Evolutionary conservation across 1,284 basidiomycete species (phyloP).

Genomic region (Rhodotorula sp.): DNA sequence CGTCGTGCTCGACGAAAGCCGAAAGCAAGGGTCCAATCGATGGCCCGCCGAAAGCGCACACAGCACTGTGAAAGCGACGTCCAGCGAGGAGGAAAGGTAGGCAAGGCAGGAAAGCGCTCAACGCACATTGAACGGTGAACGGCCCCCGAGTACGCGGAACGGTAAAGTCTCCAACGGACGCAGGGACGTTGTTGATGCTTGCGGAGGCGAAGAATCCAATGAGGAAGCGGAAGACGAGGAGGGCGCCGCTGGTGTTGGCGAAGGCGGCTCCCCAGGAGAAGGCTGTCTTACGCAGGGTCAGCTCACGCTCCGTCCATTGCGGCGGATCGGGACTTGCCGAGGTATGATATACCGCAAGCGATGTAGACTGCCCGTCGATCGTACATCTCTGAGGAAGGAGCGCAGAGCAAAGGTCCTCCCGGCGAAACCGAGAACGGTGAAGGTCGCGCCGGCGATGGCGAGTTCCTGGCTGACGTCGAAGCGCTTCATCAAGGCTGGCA

Average conservation of each 20-base stretch:
- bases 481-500: slow-evolving; percentile 7
- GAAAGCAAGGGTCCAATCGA: slow-evolving; percentile 60
- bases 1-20: slow-evolving; percentile 47
- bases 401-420: slow-evolving; percentile 53
- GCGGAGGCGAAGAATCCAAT: slow-evolving; percentile 65
- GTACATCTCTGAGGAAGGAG: slow-evolving; percentile 61
- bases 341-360: slow-evolving; percentile 56
- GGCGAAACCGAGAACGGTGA: slow-evolving; percentile 26
- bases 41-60: slow-evolving; percentile 64
- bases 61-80: slow-evolving; percentile 45
- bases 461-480: slow-evolving; percentile 14
- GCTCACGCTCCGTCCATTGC: too few species aligned
- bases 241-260: slow-evolving; percentile 60
- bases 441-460: slow-evolving; percentile 25
- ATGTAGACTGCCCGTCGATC: slow-evolving; percentile 62
- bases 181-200: slow-evolving; percentile 56
- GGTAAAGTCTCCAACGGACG: slow-evolving; percentile 63
- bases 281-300: slow-evolving; percentile 39
- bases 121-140: slow-evolving; percentile 57
- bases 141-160: slow-evolving; percentile 58
- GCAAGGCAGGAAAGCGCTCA: not conserved
- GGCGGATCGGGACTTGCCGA: slow-evolving; percentile 34
- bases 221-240: slow-evolving; percentile 64
- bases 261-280: slow-evolving; percentile 63
- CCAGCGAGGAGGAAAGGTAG: not conserved